Evolutionary conservation across 78 protist species (phyloP).

Genomic region (Chrysochromulina tobinii): DNA sequence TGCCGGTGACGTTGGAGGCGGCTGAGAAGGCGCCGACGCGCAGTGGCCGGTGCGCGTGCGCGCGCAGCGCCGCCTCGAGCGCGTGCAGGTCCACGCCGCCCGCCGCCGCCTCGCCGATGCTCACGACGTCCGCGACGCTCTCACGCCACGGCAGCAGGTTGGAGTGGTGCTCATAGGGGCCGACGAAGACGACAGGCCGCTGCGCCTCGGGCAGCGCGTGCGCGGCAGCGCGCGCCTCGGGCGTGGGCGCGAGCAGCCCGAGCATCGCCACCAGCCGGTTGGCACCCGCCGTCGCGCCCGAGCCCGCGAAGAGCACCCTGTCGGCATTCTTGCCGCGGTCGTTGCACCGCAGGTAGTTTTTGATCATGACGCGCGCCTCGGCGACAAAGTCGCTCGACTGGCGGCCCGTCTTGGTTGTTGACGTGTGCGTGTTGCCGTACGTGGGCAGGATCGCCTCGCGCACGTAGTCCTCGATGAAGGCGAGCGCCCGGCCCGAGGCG

Average conservation of each 20-base stretch:
- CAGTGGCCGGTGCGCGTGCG: neutral
- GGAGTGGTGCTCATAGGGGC: constrained; percentile 91
- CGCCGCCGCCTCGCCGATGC: neutral
- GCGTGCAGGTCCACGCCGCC: neutral
- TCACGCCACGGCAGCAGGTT: constrained; percentile 94
- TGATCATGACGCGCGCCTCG: constrained; percentile 30
- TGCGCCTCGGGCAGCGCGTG: too few relatives aligned
- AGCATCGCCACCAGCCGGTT: constrained; percentile 50
- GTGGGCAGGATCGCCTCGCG: constrained; percentile 69
- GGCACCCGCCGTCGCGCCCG: constrained; percentile 76
- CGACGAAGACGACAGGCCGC: constrained; percentile 65
- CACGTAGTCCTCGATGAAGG: constrained; percentile 63
- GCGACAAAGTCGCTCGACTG: constrained; percentile 62
- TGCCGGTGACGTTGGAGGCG: constrained; percentile 88
- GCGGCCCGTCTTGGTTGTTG: constrained; percentile 67
- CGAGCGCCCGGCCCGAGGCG: constrained; percentile 76
- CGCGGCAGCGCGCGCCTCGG: neutral
- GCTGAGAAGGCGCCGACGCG: constrained; percentile 82
- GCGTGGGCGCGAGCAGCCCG: neutral
- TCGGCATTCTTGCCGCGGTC: constrained; percentile 46
- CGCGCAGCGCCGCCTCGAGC: neutral
- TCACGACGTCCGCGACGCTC: constrained; percentile 38
- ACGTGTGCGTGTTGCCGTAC: constrained; percentile 92
- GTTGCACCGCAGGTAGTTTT: neutral
- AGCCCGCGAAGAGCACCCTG: constrained; percentile 67